Evolutionary conservation across 345 rosid genomes (phyloP).

Genomic region (Pistacia atlantica): DNA sequence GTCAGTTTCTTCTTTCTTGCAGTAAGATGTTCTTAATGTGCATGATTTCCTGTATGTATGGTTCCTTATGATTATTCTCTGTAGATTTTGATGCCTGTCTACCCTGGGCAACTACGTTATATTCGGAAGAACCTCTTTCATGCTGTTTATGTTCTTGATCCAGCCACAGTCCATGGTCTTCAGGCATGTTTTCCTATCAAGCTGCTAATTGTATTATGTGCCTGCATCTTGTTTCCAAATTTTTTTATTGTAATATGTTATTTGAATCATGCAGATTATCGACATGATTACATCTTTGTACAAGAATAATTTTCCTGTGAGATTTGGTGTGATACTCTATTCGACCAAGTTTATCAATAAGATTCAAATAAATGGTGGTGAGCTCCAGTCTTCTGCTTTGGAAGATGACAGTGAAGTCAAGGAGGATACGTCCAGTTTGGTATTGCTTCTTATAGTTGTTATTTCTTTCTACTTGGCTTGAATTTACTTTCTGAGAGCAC

Average conservation of each 20-base stretch:
- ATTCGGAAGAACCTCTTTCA: constrained; percentile 94
- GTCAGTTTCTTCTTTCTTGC: constrained; percentile 14
- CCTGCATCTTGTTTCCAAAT: constrained; percentile 11
- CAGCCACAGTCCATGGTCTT: constrained; percentile 83
- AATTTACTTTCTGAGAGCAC: neutral
- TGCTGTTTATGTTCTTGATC: constrained; percentile 94
- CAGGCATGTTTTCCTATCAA: constrained; percentile 57
- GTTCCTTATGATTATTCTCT: constrained; percentile 30
- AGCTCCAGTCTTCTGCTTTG: constrained; percentile 35
- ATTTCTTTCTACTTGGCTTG: constrained; percentile 9
- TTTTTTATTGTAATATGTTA: constrained; percentile 24
- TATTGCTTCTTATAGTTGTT: constrained; percentile 39
- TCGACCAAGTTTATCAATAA: constrained; percentile 66
- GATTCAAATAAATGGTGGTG: constrained; percentile 61
- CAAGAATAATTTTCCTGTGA: constrained; percentile 81
- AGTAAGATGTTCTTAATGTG: constrained; percentile 15
- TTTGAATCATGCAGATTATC: constrained; percentile 63
- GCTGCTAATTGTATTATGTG: constrained; percentile 1
- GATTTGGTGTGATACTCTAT: constrained; percentile 90
- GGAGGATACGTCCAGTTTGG: constrained; percentile 89
- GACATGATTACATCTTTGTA: constrained; percentile 72
- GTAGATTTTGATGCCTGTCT: constrained; percentile 97
- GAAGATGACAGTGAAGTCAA: constrained; percentile 45
- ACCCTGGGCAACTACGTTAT: constrained; percentile 93
- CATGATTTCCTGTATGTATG: constrained; percentile 15